Base-by-base conservation (phyloP, 2,329 filamentous ascomycete species). In the Raffaelea arxii region DNA sequence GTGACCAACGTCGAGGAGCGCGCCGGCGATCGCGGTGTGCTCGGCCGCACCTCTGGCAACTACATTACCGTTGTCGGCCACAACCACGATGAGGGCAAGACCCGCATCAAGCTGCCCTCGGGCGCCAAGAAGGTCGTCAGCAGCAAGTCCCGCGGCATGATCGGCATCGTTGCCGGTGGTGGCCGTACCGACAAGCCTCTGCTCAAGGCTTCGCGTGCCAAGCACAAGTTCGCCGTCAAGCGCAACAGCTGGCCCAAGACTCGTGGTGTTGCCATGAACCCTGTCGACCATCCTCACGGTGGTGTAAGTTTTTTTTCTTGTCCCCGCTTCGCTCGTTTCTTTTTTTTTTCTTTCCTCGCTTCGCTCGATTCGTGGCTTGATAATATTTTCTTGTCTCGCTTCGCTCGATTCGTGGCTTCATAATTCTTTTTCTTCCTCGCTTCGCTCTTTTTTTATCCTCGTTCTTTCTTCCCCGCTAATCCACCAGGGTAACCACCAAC, bases 221-320 rank as follows among this genome's bases (percentile, higher is more conserved):
- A 97, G 88, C 91, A 97, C 72, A 98, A 98, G 86, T 98, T 95
- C 78, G 89, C 90, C 62, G 94, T 96, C 78, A 98, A 98, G 89
- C 89, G 92, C 70, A 97, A 98, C 88, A 91, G 83, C 69, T 98
- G 92, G 92, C 92, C 92, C 76, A 96, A 94, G 87, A 98, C 92
- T 81, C 91, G 92, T 92, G 92, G 92, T 96, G 92, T 98, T 84
- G 92, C 92, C 75, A 98, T 98, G 92, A 98, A 98, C 80, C 92
- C 92, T 65, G 92, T 98, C 66, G 92, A 98, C 77, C 92, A 98
- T 82, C 86, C 86, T 72, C 86, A 92, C 84, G 86, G 86, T 86
- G 86, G 84, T 87, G 77, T 78, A 78, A 62, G 75, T 78, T 61
- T n/a, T n/a, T n/a, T n/a, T n/a, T n/a, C n/a, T n/a, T n/a, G n/a